Base-by-base conservation (phyloP, 257 asterid genomes). In the Plantago ovata region DNA sequence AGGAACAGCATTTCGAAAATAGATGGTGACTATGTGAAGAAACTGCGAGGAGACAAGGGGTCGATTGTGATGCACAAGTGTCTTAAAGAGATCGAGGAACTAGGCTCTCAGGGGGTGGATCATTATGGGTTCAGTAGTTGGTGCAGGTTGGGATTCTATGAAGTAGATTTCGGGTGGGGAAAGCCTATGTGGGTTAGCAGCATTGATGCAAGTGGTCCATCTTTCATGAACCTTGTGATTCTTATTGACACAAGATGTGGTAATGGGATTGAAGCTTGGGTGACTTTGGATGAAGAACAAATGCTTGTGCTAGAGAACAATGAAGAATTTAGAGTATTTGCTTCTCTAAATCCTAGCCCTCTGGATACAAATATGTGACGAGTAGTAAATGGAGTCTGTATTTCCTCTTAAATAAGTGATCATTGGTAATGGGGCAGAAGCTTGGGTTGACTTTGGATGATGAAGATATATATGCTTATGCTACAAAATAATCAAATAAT, bases 261-360 rank as follows among this genome's bases (percentile, higher is more conserved):
- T 7, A 61, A 61, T 61, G 95, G 95, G 36, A 63, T 89, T 0
- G 97, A 89, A 76, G 97, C 97, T 3, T 86, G 97, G 97, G 81
- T 89, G 65, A 86, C 94, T 3, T 60, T 89, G 75, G 95, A 80
- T 74, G 76, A 84, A 56, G 71, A 64, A 62, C 89, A 82, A 14
- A 84, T 89, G 92, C 60, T 47, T 11, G 15, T 47, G 19, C 65
- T 89, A 13, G 71, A 77, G 40, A 14, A 36, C 15, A 62, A 74
- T 65, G 73, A 69, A 61, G 86, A 86, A 3, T 65, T 86, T 13
- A 38, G 39, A 53, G 66, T 41, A 15, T 72, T 77, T 41, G 68
- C 81, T 57, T 63, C 67, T 0, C 12, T 77, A 42, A 79, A 84
- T 41, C 89, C 82, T 9, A 84, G 84, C 59, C 95, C 88, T 64